Percentiles rank a stretch among this genome's conserved stretches.
phyloP scores from a whole-genome alignment of 768 basidiomycete species.

The Tricholoma terreum region DNA sequence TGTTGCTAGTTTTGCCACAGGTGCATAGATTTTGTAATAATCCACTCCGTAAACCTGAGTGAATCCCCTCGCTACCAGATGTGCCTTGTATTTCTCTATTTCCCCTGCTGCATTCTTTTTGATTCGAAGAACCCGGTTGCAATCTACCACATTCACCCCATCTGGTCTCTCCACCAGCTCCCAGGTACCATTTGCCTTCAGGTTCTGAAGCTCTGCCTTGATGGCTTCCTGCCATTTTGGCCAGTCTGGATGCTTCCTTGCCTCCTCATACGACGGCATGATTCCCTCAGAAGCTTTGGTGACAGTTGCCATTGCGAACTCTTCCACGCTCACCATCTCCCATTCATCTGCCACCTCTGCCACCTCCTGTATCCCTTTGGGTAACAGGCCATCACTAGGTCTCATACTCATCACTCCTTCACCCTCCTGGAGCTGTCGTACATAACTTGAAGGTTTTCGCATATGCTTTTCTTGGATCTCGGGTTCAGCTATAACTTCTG shows the following conservation, averaged over 20 bases:
- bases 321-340: neutral
- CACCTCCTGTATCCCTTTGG: slow-evolving; percentile 2
- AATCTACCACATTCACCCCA: slow-evolving; percentile 14
- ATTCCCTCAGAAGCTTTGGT: slow-evolving; percentile 8
- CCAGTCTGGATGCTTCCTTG: slow-evolving; percentile 11
- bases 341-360: neutral
- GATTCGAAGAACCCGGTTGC: slow-evolving; percentile 10
- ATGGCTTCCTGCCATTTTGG: slow-evolving; percentile 17
- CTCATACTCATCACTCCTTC: neutral
- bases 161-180: slow-evolving; percentile 9
- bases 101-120: slow-evolving; percentile 19
- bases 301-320: slow-evolving; percentile 3
- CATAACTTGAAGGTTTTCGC: neutral
- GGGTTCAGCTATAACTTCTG: neutral
- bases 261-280: slow-evolving; percentile 13
- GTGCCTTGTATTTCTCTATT: slow-evolving; percentile 31
- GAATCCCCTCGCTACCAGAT: slow-evolving; percentile 27
- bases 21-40: slow-evolving; percentile 22
- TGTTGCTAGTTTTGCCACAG: slow-evolving; percentile 14
- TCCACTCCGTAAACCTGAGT: slow-evolving; percentile 33
- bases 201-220: slow-evolving; percentile 14
- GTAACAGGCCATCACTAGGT: neutral
- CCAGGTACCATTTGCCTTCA: slow-evolving; percentile 15
- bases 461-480: neutral
- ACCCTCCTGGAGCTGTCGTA: neutral